Base-by-base conservation (phyloP, 1,284 basidiomycete genomes). In the Amylostereum areolatum region DNA sequence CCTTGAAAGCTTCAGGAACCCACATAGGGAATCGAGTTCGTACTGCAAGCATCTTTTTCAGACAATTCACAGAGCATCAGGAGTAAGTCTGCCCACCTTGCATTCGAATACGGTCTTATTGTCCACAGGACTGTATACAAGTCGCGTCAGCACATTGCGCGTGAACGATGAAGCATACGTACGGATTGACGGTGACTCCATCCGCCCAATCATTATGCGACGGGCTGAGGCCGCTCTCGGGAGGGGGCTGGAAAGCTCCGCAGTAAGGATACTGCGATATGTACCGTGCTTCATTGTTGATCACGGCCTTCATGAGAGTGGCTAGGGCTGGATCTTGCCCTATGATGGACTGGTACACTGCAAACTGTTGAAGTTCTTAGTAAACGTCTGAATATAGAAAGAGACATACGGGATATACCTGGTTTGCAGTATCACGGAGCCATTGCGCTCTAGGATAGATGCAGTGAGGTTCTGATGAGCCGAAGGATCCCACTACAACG, bases 341-440 rank as follows among this genome's bases (percentile, higher is more conserved):
- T 7, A 87, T 67, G 10, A 89, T 69, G 9, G 70, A 59, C 52
- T 77, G 75, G 61, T 89, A 88, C 47, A 83, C 81, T 12, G 82
- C 80, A 55, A 89, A 83, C 80, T 87, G 48, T 25, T 47, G 34
- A 43, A 43, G 28, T 30, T 29, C 18, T 41, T n/a, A 52, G 57
- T 39, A 59, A 36, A 24, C 48, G 25, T 11, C 8, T 8, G 9
- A 46, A 24, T 40, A 42, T 28, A 40, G 42, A 35, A 43, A 29
- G 18, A 30, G n/a, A 43, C 30, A n/a, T 7, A 9, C 12, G 12
- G 30, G 43, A 55, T 65, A 25, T 48, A 78, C 83, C 66, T 87
- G 84, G 57, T 88, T 88, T n/a, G 78, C 83, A 24, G 85, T 86
- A 58, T 88, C 85, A 45, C 85, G 77, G 43, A 88, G 69, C 85